Percentiles rank a stretch among this genome's conserved stretches.
phyloP scores from a whole-genome alignment of 768 basidiomycete species.

The Clathrus columnatus region DNA sequence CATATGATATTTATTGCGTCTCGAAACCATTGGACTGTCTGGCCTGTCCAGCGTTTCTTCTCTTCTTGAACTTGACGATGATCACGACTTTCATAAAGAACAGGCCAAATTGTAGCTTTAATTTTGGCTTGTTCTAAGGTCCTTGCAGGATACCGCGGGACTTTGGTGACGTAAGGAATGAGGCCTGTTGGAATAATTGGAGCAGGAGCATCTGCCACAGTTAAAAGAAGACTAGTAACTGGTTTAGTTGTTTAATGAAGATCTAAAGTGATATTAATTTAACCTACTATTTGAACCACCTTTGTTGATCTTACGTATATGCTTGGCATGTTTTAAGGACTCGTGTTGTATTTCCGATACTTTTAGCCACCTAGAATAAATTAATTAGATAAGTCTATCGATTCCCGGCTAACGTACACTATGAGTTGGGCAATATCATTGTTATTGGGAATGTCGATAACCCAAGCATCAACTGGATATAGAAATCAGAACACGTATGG shows the following conservation, averaged over 20 bases:
- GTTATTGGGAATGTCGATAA: constrained; percentile 60
- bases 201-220: constrained; percentile 17
- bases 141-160: constrained; percentile 61
- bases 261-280: constrained; percentile 41
- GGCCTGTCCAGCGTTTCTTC: constrained; percentile 54
- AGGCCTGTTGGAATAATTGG: constrained; percentile 45
- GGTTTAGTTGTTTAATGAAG: constrained; percentile 21
- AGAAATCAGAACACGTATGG: not conserved
- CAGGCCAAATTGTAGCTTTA: constrained; percentile 83
- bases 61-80: constrained; percentile 44
- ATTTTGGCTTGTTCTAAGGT: constrained; percentile 54
- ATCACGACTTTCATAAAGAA: constrained; percentile 58
- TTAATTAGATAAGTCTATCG: not conserved
- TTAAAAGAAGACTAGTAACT: constrained; percentile 9
- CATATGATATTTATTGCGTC: constrained; percentile 52
- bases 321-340: constrained; percentile 66
- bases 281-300: not conserved
- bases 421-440: constrained; percentile 52
- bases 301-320: constrained; percentile 46
- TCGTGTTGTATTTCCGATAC: constrained; percentile 49
- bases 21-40: constrained; percentile 65
- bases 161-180: constrained; percentile 47
- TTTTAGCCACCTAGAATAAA: constrained; percentile 55
- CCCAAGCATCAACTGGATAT: constrained; percentile 60
- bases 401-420: constrained; percentile 33